These are phyloP conservation scores for Salix viminalis DNA, from an alignment of 345 rosid genomes.

Conservation along the genomic window DNA sequence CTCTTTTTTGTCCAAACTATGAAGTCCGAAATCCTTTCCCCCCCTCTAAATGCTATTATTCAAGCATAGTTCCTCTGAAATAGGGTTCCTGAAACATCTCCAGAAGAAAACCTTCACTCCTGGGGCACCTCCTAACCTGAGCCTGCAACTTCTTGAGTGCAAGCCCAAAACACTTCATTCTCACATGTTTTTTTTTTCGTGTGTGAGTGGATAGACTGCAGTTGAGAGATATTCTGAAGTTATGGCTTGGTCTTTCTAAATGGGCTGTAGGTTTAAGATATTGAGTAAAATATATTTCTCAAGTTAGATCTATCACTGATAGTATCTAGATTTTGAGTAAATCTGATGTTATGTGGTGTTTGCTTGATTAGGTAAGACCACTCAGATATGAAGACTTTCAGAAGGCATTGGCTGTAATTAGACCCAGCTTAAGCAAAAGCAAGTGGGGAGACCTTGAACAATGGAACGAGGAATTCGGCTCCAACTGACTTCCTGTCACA, in stretches of 20 bases:
- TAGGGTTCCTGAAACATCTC: too few species aligned
- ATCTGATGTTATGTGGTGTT: background rate
- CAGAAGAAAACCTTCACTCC: too few species aligned
- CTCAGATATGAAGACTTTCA: conserved; percentile 69
- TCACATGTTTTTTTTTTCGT: too few species aligned
- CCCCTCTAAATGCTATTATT: too few species aligned
- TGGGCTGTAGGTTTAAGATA: background rate
- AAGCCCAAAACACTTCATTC: too few species aligned
- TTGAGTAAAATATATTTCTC: background rate
- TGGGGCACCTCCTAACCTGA: too few species aligned
- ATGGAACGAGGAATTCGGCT: conserved; percentile 89
- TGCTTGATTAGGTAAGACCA: conserved; percentile 59
- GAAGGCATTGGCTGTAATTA: conserved; percentile 77
- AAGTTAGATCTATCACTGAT: background rate
- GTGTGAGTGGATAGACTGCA: too few species aligned
- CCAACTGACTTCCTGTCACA: conserved; percentile 30
- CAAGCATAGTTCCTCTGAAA: too few species aligned
- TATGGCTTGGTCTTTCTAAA: background rate
- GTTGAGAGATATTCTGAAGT: too few species aligned
- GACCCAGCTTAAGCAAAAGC: conserved; percentile 85
- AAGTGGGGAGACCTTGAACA: conserved; percentile 90
- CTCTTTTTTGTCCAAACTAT: too few species aligned
- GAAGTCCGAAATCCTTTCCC: too few species aligned
- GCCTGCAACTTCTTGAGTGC: too few species aligned
- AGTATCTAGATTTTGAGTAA: background rate